Base-by-base conservation (phyloP, 768 basidiomycete genomes). In the Pleurotus platypus region DNA sequence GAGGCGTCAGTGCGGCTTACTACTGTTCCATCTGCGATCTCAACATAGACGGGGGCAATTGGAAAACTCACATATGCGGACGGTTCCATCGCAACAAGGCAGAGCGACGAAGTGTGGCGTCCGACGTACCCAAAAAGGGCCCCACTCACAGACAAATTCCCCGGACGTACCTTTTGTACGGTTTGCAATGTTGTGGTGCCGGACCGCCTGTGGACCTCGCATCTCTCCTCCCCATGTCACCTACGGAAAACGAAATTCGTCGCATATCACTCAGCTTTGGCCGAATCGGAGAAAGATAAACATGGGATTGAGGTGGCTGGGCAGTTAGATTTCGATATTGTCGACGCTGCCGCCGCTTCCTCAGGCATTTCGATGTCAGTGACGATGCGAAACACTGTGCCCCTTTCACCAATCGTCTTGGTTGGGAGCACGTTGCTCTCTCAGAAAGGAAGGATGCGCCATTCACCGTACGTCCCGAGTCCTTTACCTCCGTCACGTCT, bases 211-310 rank as follows among this genome's bases (percentile, higher is more conserved):
- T 81, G 77, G 81, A 24, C 53, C 2, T 22, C 30, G 0, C 82
- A 83, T 60, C 46, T 67, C 8, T 49, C 16, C 1, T 60, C 58
- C 15, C 5, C 38, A 0, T 66, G 61, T 15, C 82, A 84, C 59
- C 57, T 58, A 20, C 69, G 66, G 30, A 73, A 72, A 24, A 73
- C 76, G 18, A 16, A 24, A 12, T 47, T 47, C 46, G 61, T 72
- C 0, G 63, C 68, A 3, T 79, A 78, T 58, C 70, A 72, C 43
- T 66, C 72, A 1, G 78, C 75, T 0, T 55, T 83, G 13, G 79
- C 82, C 12, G 79, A 80, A 43, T 78, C 82, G 0, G 79, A 83
- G 50, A 75, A 73, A 42, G 83, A 86, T 59, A 83, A 82, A 54
- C 70, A 84, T 46, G 82, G 80, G 1, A 66, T 85, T 6, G 61